Conservation (phyloP, 257 asterid species). For the Fraxinus americana region DNA sequence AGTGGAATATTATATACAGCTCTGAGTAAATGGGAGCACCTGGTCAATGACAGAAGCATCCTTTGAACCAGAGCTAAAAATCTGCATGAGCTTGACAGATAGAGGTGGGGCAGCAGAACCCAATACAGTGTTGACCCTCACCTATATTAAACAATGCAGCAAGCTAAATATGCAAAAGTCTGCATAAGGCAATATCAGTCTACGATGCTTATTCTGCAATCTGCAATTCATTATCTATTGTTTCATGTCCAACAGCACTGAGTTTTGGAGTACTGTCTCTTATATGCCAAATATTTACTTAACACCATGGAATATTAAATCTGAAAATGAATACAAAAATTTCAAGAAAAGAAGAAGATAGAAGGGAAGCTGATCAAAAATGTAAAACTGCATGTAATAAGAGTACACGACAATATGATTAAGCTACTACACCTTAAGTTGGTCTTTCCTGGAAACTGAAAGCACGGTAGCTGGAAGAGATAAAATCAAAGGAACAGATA, state of each 20-base stretch:
- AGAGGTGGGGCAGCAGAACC: slow-evolving; percentile 81
- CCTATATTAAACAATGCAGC: slow-evolving; percentile 47
- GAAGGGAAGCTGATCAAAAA: neutral
- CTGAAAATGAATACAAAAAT: slow-evolving; percentile 1
- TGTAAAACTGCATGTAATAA: slow-evolving; percentile 13
- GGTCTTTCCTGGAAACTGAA: slow-evolving; percentile 74
- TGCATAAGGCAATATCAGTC: slow-evolving; percentile 11
- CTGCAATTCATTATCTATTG: slow-evolving; percentile 2
- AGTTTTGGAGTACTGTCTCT: slow-evolving; percentile 11
- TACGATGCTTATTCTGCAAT: slow-evolving; percentile 5
- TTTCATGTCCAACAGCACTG: slow-evolving; percentile 15
- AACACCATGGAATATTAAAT: slow-evolving; percentile 9
- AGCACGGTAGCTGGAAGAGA: slow-evolving; percentile 84
- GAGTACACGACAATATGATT: slow-evolving; percentile 23
- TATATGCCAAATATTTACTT: slow-evolving; percentile 21
- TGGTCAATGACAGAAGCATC: slow-evolving; percentile 81
- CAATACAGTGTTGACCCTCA: slow-evolving; percentile 71
- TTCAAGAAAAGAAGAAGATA: slow-evolving; percentile 9
- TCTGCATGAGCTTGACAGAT: slow-evolving; percentile 86
- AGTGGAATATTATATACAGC: slow-evolving; percentile 20
- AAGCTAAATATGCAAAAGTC: slow-evolving; percentile 21
- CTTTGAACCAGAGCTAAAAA: slow-evolving; percentile 71
- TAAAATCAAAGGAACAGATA: slow-evolving; percentile 75
- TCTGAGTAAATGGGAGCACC: slow-evolving; percentile 48
- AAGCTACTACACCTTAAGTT: slow-evolving; percentile 68